phyloP scores from a whole-genome alignment of 2,329 filamentous ascomycete genomes.

The Aschersonia sp. region DNA sequence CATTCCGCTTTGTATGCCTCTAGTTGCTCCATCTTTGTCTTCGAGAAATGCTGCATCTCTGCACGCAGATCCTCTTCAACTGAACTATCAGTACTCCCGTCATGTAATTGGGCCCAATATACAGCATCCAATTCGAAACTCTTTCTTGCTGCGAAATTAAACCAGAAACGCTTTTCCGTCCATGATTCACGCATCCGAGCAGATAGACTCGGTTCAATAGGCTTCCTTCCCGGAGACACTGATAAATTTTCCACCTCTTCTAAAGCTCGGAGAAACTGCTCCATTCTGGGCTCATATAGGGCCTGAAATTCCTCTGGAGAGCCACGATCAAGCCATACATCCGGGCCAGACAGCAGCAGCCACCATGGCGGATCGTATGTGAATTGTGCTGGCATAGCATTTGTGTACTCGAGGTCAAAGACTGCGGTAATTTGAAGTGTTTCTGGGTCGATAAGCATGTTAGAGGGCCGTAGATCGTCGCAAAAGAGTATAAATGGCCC shows the following conservation, averaged over 20 bases:
- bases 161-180: constrained; percentile 19
- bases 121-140: constrained; percentile 20
- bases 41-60: constrained; percentile 12
- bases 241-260: constrained; percentile 12
- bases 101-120: constrained; percentile 16
- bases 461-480: constrained; percentile 21
- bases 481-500: constrained; percentile 23
- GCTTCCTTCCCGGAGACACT: background rate
- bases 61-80: constrained; percentile 10
- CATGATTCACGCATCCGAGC: constrained; percentile 19
- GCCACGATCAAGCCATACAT: constrained; percentile 9
- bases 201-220: constrained; percentile 5
- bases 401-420: constrained; percentile 25
- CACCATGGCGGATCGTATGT: constrained; percentile 23
- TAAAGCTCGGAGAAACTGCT: constrained; percentile 21
- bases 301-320: constrained; percentile 9
- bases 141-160: constrained; percentile 20
- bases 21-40: constrained; percentile 15
- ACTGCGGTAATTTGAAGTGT: constrained; percentile 20
- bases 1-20: constrained; percentile 14
- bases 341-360: constrained; percentile 16
- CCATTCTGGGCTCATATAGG: constrained; percentile 16
- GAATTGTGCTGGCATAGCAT: constrained; percentile 23
- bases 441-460: constrained; percentile 22
- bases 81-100: constrained; percentile 9